Percentiles rank a stretch among this genome's conserved stretches.
These are phyloP conservation scores for Zygosaccharomyces sapae DNA, from an alignment of 1,139 yeast species.

Conservation along the genomic window DNA sequence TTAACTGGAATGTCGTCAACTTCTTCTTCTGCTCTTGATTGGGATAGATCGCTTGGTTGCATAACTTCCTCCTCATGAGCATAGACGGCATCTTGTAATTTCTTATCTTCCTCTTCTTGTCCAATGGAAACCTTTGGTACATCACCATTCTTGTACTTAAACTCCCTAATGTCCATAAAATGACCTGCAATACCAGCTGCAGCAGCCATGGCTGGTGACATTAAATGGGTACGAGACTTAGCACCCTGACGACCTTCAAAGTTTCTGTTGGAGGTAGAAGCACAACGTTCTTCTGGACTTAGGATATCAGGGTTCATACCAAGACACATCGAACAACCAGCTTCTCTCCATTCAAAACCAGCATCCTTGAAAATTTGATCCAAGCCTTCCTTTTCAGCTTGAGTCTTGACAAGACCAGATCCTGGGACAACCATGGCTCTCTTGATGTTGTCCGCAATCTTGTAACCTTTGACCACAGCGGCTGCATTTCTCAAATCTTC, in stretches of 20 bases:
- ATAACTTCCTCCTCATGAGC: constrained; percentile 64
- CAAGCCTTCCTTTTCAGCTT: constrained; percentile 92
- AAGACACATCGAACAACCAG: constrained; percentile 98
- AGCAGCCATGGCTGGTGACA: constrained; percentile 99
- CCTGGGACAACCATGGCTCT: constrained; percentile 95
- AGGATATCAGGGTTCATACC: constrained; percentile 99
- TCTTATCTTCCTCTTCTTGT: constrained; percentile 51
- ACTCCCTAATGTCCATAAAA: constrained; percentile 84
- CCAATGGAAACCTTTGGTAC: constrained; percentile 60
- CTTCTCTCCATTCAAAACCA: constrained; percentile 98
- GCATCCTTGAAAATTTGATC: constrained; percentile 87
- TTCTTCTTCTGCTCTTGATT: constrained; percentile 42
- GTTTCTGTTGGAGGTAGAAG: constrained; percentile 96
- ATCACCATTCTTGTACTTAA: constrained; percentile 55
- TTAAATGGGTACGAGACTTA: constrained; percentile 88
- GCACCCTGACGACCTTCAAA: constrained; percentile 99
- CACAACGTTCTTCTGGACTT: constrained; percentile 93
- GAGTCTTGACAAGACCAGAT: constrained; percentile 86
- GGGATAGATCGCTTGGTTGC: constrained; percentile 38
- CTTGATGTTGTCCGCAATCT: constrained; percentile 76
- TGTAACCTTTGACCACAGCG: constrained; percentile 82
- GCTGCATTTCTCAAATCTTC: constrained; percentile 98
- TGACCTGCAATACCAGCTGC: constrained; percentile 95
- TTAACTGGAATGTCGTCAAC: constrained; percentile 56
- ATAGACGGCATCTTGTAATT: constrained; percentile 62